Percentiles rank a stretch among this genome's conserved stretches.
phyloP scores from a whole-genome alignment of 169 alveolate genomes.

The Toxoplasma gondii region DNA sequence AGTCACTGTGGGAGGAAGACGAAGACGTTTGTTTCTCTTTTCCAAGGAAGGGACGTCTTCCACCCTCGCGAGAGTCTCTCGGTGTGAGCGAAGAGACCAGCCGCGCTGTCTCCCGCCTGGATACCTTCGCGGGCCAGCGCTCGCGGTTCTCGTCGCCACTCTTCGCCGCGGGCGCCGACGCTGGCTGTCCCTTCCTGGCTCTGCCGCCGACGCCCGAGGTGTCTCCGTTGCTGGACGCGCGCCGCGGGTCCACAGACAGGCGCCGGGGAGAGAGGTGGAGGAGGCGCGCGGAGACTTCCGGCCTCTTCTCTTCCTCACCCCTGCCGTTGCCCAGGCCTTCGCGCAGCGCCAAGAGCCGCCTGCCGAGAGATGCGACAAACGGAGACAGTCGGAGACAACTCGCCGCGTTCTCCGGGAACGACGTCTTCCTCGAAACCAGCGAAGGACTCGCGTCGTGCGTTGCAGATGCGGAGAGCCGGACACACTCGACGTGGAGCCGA shows the following conservation, averaged over 20 bases:
- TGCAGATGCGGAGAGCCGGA: background rate
- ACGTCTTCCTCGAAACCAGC: slow-evolving; percentile 17
- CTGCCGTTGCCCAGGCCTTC: background rate
- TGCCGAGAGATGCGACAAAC: background rate
- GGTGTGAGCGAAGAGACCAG: background rate
- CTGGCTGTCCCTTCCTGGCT: background rate
- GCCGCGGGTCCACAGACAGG: background rate
- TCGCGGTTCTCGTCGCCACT: background rate
- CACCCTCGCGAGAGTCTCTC: background rate
- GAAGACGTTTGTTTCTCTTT: background rate
- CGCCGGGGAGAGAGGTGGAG: background rate
- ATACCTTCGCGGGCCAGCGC: background rate
- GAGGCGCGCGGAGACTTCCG: too few relatives aligned
- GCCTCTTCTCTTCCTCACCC: background rate
- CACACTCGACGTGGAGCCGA: background rate
- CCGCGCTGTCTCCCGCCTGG: background rate
- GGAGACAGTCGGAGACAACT: background rate
- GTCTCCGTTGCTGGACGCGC: background rate
- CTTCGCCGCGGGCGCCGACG: background rate
- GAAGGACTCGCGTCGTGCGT: background rate
- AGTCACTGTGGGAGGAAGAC: background rate
- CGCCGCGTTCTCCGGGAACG: background rate
- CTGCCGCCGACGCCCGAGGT: background rate
- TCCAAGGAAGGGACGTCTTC: too few relatives aligned
- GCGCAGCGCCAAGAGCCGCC: background rate